Evolutionary conservation across 202 grass and related monocot genomes (phyloP).

Genomic region (Panicum virgatum): DNA sequence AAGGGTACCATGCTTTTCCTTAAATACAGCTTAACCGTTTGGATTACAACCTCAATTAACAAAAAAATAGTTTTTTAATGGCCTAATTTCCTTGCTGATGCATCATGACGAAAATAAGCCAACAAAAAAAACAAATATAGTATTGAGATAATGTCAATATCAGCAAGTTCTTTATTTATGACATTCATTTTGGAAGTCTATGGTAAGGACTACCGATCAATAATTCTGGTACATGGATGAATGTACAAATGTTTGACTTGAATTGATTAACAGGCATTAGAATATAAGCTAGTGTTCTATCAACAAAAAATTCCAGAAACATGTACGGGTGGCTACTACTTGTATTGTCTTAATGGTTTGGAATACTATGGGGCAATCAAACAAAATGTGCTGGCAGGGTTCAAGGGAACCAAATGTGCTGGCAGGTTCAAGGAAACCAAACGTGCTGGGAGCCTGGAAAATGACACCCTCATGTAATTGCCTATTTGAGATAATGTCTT

Average conservation of each 20-base stretch:
- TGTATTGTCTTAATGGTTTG: background rate
- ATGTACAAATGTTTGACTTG: background rate
- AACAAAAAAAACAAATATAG: background rate
- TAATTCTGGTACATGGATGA: background rate
- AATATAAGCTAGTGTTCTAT: background rate
- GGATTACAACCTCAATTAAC: background rate
- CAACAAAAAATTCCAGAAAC: background rate
- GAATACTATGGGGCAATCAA: background rate
- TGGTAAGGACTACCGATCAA: background rate
- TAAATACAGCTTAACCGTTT: constrained; percentile 16
- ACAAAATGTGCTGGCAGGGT: background rate
- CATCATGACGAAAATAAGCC: constrained; percentile 1
- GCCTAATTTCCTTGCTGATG: background rate
- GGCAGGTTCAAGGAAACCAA: background rate
- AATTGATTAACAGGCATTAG: background rate
- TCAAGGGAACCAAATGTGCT: background rate
- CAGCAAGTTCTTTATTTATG: constrained; percentile 8
- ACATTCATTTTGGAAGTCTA: background rate
- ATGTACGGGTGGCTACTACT: background rate
- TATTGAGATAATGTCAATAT: background rate
- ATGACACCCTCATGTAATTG: background rate
- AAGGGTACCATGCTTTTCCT: background rate
- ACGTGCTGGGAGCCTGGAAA: background rate
- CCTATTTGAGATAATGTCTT: background rate
- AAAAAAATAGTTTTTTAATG: background rate